Percentiles rank a stretch among this genome's conserved stretches.
Conservation (phyloP, 768 basidiomycete species). For the Kwoniella botswanensis region DNA sequence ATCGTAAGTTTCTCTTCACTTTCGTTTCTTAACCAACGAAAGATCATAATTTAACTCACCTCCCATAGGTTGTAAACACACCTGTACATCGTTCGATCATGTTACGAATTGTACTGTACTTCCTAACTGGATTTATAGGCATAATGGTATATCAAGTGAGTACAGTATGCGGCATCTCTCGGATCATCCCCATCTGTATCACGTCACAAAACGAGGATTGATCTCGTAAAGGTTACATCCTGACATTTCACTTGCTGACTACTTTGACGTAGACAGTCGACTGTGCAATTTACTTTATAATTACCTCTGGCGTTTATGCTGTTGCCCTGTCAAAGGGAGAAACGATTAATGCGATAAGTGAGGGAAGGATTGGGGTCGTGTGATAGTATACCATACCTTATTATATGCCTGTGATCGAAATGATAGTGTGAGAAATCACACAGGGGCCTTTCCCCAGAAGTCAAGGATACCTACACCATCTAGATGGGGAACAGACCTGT, state of each 20-base stretch:
- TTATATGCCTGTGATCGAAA: too few species aligned
- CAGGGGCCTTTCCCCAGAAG: too few species aligned
- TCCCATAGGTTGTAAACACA: slow-evolving; percentile 52
- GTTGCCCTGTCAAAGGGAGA: slow-evolving; percentile 73
- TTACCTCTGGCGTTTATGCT: slow-evolving; percentile 71
- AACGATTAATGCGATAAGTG: slow-evolving; percentile 60
- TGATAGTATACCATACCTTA: not conserved
- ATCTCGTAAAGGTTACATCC: not conserved
- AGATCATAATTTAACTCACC: slow-evolving; percentile 17
- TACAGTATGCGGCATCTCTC: slow-evolving; percentile 27
- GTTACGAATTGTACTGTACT: slow-evolving; percentile 68
- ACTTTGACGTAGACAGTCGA: slow-evolving; percentile 72
- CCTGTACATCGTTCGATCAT: slow-evolving; percentile 71
- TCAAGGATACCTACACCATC: too few species aligned
- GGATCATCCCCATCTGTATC: too few species aligned
- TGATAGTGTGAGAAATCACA: too few species aligned
- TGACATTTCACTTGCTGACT: not conserved
- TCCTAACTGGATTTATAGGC: slow-evolving; percentile 68
- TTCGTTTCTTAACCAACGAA: not conserved
- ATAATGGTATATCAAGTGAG: slow-evolving; percentile 77
- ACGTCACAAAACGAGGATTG: too few species aligned
- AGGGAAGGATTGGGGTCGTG: not conserved
- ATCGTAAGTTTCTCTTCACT: slow-evolving; percentile 21
- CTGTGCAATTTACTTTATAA: slow-evolving; percentile 76
- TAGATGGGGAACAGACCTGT: too few species aligned